Base-by-base conservation (phyloP, 768 basidiomycete species). In the Cystobasidium tubakii region DNA sequence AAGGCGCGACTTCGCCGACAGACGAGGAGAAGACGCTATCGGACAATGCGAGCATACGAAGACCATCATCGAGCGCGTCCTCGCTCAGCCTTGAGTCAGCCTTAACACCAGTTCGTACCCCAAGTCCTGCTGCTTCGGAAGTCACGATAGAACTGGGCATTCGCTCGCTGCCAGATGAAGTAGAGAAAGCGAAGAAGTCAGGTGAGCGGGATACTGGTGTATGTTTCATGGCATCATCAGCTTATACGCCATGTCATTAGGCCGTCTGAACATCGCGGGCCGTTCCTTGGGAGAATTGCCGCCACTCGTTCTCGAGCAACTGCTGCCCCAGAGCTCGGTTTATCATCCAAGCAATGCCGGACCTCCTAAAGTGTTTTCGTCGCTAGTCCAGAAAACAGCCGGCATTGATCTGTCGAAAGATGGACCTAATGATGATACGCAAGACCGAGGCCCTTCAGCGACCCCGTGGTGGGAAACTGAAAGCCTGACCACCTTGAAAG, bases 401-500 rank as follows among this genome's bases (percentile, higher is more conserved):
- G 17, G 27, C 25, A 31, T 62, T 39, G 29, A 31, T 31, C 57
- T 62, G n/a, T 62, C 57, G 4, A 29, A 17, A 21, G 27, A 19
- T 23, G 31, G 15, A 4, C 4, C 57, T 3, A 3, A 62, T 15
- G 31, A 62, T n/a, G 25, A n/a, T 10, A 23, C 29, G 2, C 9
- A 29, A 31, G 23, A 39, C 25, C 6, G 10, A 62, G 57, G 23
- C 25, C 9, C 27, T 29, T 15, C 29, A 15, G 25, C 25, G 25
- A 36, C 31, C 4, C 23, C 33, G 33, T 75, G 74, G 74, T 75
- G 54, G 66, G 70, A 75, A 29, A 25, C 12, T 10, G 33, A 29
- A 50, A 53, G 53, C 10, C 33, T 75, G 21, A 72, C 31, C 4
- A 29, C 50, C 33, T 36, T 75, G 34, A 75, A 75, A 53, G 60